Base-by-base conservation (phyloP, 2,329 filamentous ascomycete genomes). In the Aspergillus jensenii region DNA sequence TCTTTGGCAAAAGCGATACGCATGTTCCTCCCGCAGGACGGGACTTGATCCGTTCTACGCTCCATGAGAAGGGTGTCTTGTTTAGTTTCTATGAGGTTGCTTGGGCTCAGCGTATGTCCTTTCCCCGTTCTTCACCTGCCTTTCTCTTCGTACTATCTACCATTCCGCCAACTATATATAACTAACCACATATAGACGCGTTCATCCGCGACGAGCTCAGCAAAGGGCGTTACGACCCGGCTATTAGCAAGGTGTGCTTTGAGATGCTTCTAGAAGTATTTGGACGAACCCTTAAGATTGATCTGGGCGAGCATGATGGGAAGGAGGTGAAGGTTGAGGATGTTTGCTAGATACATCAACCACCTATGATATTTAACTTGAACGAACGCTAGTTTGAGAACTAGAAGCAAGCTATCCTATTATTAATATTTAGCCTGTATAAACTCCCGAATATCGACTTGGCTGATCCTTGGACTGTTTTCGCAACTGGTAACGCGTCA, bases 181-280 rank as follows among this genome's bases (percentile, higher is more conserved):
- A 37, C 59, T 64, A 56, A 59, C 53, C 41, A 23, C 41, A 14
- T 21, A 45, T 51, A 84, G 83, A 96, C 78, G 93, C 93, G 5
- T 97, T 97, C 71, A 96, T 97, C 72, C 84, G 93, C 17, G 93
- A 97, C 69, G 93, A 97, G 79, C 80, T 95, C 59, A 92, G 89
- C 74, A 96, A 96, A 78, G 93, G 92, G n/a, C 83, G 93, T 25
- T 97, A 96, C 70, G 93, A 97, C 72, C 90, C 93, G 1, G 91
- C 90, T 19, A 82, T 97, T 57, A 87, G 87, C 4, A 93, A 92
- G 71, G 84, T 93, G 37, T 96, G 93, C 78, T 96, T 96, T 71
- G 90, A 96, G 80, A 89, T 97, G 74, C 76, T 97, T 67, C 80
- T 95, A 15, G 93, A 97, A 78, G 70, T 96, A 59, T 97, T 97